phyloP scores from a whole-genome alignment of 495 filamentous ascomycete species.

The Aspergillus diversus region DNA sequence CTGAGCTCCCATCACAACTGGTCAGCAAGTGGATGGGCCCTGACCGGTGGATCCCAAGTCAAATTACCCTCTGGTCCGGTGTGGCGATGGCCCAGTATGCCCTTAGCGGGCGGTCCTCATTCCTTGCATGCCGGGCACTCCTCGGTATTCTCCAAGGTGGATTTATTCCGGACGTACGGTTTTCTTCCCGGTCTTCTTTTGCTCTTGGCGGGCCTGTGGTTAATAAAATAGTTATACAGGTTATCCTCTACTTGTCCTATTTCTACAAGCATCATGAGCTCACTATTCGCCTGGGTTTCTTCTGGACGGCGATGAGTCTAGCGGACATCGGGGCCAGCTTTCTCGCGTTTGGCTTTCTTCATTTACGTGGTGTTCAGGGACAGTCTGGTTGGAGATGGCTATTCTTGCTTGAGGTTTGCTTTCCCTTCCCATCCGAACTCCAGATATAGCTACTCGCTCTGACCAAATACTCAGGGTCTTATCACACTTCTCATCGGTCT shows the following conservation, averaged over 20 bases:
- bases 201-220: neutral
- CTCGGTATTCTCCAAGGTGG: slow-evolving; percentile 70
- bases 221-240: slow-evolving; percentile 33
- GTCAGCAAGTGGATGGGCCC: slow-evolving; percentile 70
- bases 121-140: slow-evolving; percentile 63
- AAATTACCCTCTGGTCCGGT: slow-evolving; percentile 74
- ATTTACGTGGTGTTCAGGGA: slow-evolving; percentile 40
- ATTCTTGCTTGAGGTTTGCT: slow-evolving; percentile 37
- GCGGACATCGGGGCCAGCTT: slow-evolving; percentile 49
- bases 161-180: slow-evolving; percentile 49
- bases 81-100: slow-evolving; percentile 66
- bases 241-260: slow-evolving; percentile 1
- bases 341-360: slow-evolving; percentile 50
- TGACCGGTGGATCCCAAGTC: slow-evolving; percentile 76
- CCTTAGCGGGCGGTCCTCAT: slow-evolving; percentile 61
- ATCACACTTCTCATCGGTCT: slow-evolving; percentile 57
- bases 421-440: slow-evolving; percentile 24
- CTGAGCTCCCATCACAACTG: slow-evolving; percentile 71
- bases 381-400: slow-evolving; percentile 35
- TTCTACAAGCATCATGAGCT: slow-evolving; percentile 50
- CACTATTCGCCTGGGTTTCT: slow-evolving; percentile 53
- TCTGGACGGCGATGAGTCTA: slow-evolving; percentile 64
- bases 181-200: neutral
- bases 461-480: slow-evolving; percentile 46
- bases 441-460: slow-evolving; percentile 41